A percentile compares a stretch with the other conserved stretches of the same genome.
Evolutionary conservation across 1,139 yeast genomes (phyloP).

Genomic region (Casaregolazyma lundiana): DNA sequence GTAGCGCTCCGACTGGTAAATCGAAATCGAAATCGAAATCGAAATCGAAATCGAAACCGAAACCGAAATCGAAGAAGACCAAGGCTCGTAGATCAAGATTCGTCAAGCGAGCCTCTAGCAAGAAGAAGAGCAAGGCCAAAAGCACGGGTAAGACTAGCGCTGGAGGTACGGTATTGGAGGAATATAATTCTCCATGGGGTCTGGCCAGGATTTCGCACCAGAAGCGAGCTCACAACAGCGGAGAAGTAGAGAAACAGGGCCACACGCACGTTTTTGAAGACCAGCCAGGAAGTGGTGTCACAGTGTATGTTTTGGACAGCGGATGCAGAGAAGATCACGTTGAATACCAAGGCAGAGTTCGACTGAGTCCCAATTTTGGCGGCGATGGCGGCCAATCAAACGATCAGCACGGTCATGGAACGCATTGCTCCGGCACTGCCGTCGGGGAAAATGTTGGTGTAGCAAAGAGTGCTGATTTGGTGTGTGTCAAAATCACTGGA

Average conservation of each 20-base stretch:
- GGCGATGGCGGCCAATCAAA: constrained; percentile 27
- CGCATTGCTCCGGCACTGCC: constrained; percentile 42
- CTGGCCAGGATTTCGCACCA: constrained; percentile 47
- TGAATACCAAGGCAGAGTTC: constrained; percentile 48
- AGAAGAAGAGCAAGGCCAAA: too few species aligned
- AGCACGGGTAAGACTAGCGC: too few species aligned
- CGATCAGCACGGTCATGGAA: constrained; percentile 40
- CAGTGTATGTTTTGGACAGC: constrained; percentile 49
- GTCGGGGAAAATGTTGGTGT: constrained; percentile 42
- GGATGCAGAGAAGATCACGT: constrained; percentile 46
- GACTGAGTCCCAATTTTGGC: constrained; percentile 32
- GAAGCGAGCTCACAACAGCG: constrained; percentile 36
- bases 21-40: background rate
- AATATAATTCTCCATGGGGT: constrained; percentile 50
- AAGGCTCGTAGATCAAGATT: background rate
- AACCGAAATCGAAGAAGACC: background rate
- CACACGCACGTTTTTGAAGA: constrained; percentile 16
- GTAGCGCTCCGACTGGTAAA: background rate
- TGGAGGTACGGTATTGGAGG: constrained; percentile 28
- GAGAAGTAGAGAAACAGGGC: constrained; percentile 37
- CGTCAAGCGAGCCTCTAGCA: background rate
- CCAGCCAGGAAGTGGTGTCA: constrained; percentile 50
- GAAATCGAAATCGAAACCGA: background rate
- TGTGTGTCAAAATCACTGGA: constrained; percentile 37
- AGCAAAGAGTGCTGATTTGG: constrained; percentile 41